Percentiles rank a stretch among this genome's conserved stretches.
Conservation (phyloP, 2,329 filamentous ascomycete species). For the Cladophialophora bantiana region DNA sequence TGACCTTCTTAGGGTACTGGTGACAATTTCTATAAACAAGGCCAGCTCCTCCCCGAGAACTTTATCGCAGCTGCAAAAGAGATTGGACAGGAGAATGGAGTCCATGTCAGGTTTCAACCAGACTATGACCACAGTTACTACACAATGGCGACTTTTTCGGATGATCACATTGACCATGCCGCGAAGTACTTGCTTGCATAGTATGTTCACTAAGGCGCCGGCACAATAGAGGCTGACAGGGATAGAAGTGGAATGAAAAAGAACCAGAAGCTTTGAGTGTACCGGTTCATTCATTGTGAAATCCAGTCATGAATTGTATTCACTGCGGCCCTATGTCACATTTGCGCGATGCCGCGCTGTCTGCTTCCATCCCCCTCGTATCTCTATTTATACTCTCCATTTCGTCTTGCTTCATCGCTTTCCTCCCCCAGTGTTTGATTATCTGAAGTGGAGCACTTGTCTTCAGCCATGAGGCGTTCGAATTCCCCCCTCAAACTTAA, state of each 20-base stretch:
- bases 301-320: not conserved
- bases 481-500: not conserved
- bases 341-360: not conserved
- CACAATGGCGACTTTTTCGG: constrained; percentile 89
- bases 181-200: constrained; percentile 79
- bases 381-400: not conserved
- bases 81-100: constrained; percentile 71
- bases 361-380: not conserved
- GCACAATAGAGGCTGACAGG: constrained; percentile 33
- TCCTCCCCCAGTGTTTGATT: not conserved
- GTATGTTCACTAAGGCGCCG: constrained; percentile 46
- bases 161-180: constrained; percentile 89
- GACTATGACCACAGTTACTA: constrained; percentile 98
- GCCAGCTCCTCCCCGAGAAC: constrained; percentile 93
- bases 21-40: constrained; percentile 96
- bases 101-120: constrained; percentile 82
- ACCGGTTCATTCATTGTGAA: constrained; percentile 33
- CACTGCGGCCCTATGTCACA: not conserved
- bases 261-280: constrained; percentile 37
- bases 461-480: not conserved
- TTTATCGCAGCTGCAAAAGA: constrained; percentile 80
- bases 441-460: not conserved
- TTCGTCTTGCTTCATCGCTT: not conserved
- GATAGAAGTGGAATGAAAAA: constrained; percentile 40
- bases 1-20: constrained; percentile 71